Percentiles rank a stretch among this genome's conserved stretches.
phyloP scores from a whole-genome alignment of 495 filamentous ascomycete species.

The Aspergillus affinis region DNA sequence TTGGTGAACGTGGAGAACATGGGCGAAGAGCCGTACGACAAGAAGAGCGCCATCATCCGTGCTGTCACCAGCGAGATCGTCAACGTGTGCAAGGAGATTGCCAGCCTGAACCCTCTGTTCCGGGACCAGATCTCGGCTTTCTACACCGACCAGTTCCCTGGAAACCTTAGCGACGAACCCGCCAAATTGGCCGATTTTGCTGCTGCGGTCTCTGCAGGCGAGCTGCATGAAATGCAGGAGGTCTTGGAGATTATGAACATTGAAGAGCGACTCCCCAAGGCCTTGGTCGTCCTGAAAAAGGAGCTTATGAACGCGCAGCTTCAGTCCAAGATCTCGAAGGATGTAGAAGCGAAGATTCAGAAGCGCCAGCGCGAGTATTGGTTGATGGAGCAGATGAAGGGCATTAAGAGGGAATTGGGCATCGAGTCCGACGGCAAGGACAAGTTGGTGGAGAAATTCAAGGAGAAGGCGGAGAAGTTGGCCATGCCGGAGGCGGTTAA shows the following conservation, averaged over 20 bases:
- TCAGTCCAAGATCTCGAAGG: conserved; percentile 95
- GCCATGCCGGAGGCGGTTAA: conserved; percentile 96
- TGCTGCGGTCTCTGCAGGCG: conserved; percentile 88
- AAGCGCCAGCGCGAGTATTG: conserved; percentile 98
- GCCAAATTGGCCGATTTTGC: conserved; percentile 96
- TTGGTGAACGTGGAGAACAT: conserved; percentile 94
- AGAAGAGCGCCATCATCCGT: conserved; percentile 79
- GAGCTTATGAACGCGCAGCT: conserved; percentile 97
- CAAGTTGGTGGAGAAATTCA: conserved; percentile 95
- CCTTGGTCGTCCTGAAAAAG: conserved; percentile 89
- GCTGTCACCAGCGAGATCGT: conserved; percentile 96
- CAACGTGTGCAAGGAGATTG: conserved; percentile 97
- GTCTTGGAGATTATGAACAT: conserved; percentile 87
- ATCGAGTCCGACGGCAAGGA: conserved; percentile 98
- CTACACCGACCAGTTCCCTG: conserved; percentile 89
- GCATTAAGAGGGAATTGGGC: conserved; percentile 92
- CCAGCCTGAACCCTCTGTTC: conserved; percentile 90
- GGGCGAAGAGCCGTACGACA: conserved; percentile 81
- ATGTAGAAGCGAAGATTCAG: conserved; percentile 96
- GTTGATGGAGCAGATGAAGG: conserved; percentile 99
- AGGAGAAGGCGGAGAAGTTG: conserved; percentile 88
- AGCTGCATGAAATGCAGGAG: conserved; percentile 88
- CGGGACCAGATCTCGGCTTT: conserved; percentile 96
- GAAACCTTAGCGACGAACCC: conserved; percentile 92
- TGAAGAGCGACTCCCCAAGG: conserved; percentile 85